Evolutionary conservation across 148 eudicot genomes (phyloP), one percentile per base, ranked within the genome.

Genomic region (Chenopodium suecicum): DNA sequence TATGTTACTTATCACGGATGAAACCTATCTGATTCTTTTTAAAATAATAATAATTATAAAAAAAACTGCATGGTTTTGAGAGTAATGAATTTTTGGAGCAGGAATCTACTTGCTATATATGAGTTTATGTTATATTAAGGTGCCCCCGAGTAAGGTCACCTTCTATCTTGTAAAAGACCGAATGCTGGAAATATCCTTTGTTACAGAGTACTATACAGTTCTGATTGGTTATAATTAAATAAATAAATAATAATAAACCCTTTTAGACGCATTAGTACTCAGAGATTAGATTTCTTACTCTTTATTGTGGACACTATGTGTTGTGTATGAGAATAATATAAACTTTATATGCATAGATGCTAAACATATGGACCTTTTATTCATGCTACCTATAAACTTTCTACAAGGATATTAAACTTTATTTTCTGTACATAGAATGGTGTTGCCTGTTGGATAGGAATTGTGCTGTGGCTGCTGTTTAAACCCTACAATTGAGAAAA

Each of bases 401-500:
- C 4, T 52, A 72, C 50, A 8, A 41, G 44, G 44, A 6, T 41
- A 41, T 41, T 41, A 41, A 41, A 41, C 44, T 41, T 41, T 0
- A 41, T 41, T 41, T 6, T 6, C 44, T 41, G 44, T 41, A 5
- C 44, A 41, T 10, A 22, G 16, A 1, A 14, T 46, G 14, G 5
- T 72, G 50, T 72, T 73, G 60, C 32, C n/a, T 23, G 44, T 16
- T 70, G 50, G 74, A 70, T 34, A 70, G 74, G 25, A 37, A 73
- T 9, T 46, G 58, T 20, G 54, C 16, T 34, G 37, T 34, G 37
- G 37, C 37, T 34, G 37, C 37, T 9, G 11, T 73, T 7, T 16
- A 41, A 47, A 46, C 50, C 75, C 25, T 56, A 56, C 1, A 44
- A 1, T 7, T 9, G 22, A 17, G 68, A 68, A 60, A 56, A 56